Evolutionary conservation across 768 basidiomycete species (phyloP), one percentile per base, ranked within the genome.

Genomic region (Mycena rebaudengoi): DNA sequence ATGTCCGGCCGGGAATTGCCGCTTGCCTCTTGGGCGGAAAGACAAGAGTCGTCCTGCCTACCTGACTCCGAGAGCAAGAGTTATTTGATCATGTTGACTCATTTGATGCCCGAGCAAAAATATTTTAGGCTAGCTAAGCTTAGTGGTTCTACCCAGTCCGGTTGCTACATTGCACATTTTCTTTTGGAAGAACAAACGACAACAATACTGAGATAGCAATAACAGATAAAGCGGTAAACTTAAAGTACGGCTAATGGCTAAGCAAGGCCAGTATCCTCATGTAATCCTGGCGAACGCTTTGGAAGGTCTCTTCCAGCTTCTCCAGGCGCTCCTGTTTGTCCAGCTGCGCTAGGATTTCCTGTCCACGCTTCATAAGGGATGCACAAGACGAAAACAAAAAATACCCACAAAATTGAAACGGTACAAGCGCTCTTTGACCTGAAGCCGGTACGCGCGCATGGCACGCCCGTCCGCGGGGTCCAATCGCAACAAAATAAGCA

Each of bases 341-440:
- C 60, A 98, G 80, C 71, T 96, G 96, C 53, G 88, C 88, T 44
- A 99, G 84, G 52, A 92, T 86, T 82, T 96, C 95, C 95, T 96
- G 71, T 21, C 52, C 35, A 57, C 44, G 26, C 51, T 33, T n/a
- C 26, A 41, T 41, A 13, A 63, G 18, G 29, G n/a, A n/a, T n/a
- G n/a, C n/a, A 48, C 16, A 3, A 39, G 49, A n/a, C 41, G 35
- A 32, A 56, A 16, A 67, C 26, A 49, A 58, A 23, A 35, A 43
- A 23, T 5, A 83, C 92, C 71, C 70, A 96, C 95, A 74, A 90
- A 98, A 78, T 99, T 99, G 79, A 98, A 98, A 21, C 95, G 85
- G 72, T 93, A 98, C 43, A 99, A 76, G 35, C 98, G 86, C 75
- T 98, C 95, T 78, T 99, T 99, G 72, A 97, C 95, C 75, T 95